Percentiles rank a stretch among this genome's conserved stretches.
phyloP scores from a whole-genome alignment of 2,329 filamentous ascomycete genomes.

The Monosporascus sp. region DNA sequence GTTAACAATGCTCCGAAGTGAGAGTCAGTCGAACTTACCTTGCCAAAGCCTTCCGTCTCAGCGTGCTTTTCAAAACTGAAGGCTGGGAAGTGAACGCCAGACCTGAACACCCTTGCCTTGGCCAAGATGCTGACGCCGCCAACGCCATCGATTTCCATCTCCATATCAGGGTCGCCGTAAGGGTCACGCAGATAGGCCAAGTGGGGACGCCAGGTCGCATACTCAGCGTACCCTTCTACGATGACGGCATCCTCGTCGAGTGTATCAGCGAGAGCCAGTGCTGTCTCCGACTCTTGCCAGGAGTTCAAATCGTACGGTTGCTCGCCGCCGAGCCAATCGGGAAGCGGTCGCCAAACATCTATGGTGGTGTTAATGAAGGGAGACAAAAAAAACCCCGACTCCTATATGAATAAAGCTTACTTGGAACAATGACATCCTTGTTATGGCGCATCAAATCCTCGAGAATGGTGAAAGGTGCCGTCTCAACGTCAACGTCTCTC shows the following conservation, averaged over 20 bases:
- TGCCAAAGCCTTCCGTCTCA: slow-evolving; percentile 97
- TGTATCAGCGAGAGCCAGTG: slow-evolving; percentile 85
- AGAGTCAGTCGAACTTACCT: slow-evolving; percentile 53
- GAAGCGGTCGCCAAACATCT: slow-evolving; percentile 98
- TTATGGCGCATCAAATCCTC: slow-evolving; percentile 99
- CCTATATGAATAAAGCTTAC: slow-evolving; percentile 53
- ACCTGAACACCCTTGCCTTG: slow-evolving; percentile 91
- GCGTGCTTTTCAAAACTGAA: slow-evolving; percentile 99
- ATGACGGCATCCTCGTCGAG: slow-evolving; percentile 98
- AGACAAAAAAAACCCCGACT: background rate
- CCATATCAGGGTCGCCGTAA: slow-evolving; percentile 97
- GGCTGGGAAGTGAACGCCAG: slow-evolving; percentile 93
- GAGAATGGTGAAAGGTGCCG: slow-evolving; percentile 90
- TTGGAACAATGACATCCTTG: slow-evolving; percentile 97
- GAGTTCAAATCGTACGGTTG: slow-evolving; percentile 98
- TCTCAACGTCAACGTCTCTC: slow-evolving; percentile 98
- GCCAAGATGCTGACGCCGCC: slow-evolving; percentile 96
- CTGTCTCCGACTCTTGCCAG: slow-evolving; percentile 98
- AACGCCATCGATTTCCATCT: slow-evolving; percentile 98
- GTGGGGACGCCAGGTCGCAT: slow-evolving; percentile 96
- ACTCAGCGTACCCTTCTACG: slow-evolving; percentile 97
- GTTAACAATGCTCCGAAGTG: slow-evolving; percentile 6
- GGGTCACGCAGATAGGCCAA: slow-evolving; percentile 94
- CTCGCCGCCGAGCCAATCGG: slow-evolving; percentile 97
- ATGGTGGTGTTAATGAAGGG: slow-evolving; percentile 21